Conservation (phyloP, 2,329 filamentous ascomycete species). For the Aspergillus udagawae region DNA sequence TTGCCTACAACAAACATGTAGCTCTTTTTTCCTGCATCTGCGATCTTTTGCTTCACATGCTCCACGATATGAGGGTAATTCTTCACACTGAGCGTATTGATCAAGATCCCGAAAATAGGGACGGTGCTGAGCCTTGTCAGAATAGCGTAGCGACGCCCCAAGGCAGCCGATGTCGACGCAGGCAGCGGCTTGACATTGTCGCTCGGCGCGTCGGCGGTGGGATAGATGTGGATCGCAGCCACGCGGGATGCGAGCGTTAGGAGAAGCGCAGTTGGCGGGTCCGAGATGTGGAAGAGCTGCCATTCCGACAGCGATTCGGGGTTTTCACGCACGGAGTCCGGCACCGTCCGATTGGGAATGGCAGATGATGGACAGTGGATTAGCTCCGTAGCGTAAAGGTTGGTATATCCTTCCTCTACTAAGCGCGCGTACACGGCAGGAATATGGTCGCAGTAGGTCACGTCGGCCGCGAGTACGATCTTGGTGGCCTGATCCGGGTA, state of each 20-base stretch:
- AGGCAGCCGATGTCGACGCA: conserved; percentile 51
- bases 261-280: conserved; percentile 76
- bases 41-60: conserved; percentile 68
- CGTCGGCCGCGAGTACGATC: conserved; percentile 80
- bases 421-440: conserved; percentile 54
- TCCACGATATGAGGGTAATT: conserved; percentile 83
- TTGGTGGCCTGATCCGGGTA: conserved; percentile 63
- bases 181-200: conserved; percentile 40
- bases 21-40: conserved; percentile 80
- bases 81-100: conserved; percentile 89
- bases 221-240: conserved; percentile 71
- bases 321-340: conserved; percentile 44
- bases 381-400: conserved; percentile 66
- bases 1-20: conserved; percentile 97
- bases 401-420: conserved; percentile 60
- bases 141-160: conserved; percentile 84
- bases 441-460: conserved; percentile 79
- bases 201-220: conserved; percentile 45
- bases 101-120: conserved; percentile 85
- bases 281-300: conserved; percentile 78
- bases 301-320: conserved; percentile 57
- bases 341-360: conserved; percentile 79
- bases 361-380: conserved; percentile 72
- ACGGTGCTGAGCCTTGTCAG: conserved; percentile 75
- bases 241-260: conserved; percentile 83